Evolutionary conservation across 768 basidiomycete species (phyloP).

Genomic region (Suillus hirtellus): DNA sequence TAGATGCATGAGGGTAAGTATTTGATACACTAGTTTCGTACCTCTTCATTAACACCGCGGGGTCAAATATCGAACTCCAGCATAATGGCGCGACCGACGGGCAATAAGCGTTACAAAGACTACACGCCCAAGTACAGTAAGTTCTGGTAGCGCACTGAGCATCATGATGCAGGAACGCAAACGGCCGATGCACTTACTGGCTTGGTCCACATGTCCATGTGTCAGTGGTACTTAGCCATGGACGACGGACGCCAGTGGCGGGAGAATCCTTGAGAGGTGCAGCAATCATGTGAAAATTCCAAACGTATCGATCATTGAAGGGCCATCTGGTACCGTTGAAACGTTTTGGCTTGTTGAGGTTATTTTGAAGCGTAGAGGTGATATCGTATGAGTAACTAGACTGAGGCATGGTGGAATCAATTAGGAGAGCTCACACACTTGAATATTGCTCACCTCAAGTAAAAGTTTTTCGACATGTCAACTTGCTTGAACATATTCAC

Average conservation of each 20-base stretch:
- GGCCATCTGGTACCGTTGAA: conserved; percentile 50
- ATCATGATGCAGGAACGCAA: background rate
- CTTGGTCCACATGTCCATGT: conserved; percentile 97
- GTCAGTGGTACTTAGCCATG: conserved; percentile 90
- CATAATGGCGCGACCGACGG: conserved; percentile 90
- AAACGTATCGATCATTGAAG: conserved; percentile 88
- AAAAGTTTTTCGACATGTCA: conserved; percentile 99
- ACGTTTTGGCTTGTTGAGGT: conserved; percentile 64
- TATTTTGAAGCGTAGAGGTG: conserved; percentile 93
- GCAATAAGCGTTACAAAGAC: conserved; percentile 94
- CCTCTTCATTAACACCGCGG: conserved; percentile 94
- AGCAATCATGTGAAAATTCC: conserved; percentile 90
- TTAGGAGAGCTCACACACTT: conserved; percentile 6
- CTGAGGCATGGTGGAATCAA: background rate
- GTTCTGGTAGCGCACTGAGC: conserved; percentile 49
- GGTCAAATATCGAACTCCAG: conserved; percentile 92
- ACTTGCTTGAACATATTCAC: conserved; percentile 94
- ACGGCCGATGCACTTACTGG: conserved; percentile 63
- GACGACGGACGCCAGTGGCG: conserved; percentile 46
- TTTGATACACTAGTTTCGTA: conserved; percentile 24
- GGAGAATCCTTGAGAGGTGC: conserved; percentile 55
- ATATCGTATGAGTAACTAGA: conserved; percentile 92
- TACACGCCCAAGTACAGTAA: conserved; percentile 86
- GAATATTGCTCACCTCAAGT: conserved; percentile 70
- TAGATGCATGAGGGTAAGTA: background rate